Evolutionary conservation across 441 rosid species (phyloP).

Genomic region (Populus tomentosa): DNA sequence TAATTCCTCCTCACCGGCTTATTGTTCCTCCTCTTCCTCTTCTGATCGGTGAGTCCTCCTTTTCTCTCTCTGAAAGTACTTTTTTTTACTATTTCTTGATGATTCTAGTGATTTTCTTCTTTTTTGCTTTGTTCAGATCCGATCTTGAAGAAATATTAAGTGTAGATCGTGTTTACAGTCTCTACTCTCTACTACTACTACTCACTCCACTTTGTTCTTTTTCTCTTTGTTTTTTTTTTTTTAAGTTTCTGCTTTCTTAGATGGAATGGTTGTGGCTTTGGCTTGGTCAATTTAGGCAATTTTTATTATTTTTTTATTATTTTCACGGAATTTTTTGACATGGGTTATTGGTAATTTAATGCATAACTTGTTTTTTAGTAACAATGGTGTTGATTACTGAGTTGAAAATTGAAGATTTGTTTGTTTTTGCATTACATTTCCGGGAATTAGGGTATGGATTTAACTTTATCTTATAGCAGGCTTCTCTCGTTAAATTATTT

Average conservation of each 20-base stretch:
- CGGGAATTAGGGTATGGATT: neutral
- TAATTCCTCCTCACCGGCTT: constrained; percentile 80
- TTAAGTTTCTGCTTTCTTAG: neutral
- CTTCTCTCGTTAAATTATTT: neutral
- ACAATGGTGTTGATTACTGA: neutral
- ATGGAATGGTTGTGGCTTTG: neutral
- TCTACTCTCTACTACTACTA: neutral
- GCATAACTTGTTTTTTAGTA: neutral
- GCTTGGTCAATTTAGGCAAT: neutral
- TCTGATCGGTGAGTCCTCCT: constrained; percentile 71
- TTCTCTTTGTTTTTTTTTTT: neutral
- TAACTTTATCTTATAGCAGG: neutral
- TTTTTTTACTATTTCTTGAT: neutral
- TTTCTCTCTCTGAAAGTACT: constrained; percentile 1
- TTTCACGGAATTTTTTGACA: neutral
- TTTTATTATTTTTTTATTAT: too few species aligned
- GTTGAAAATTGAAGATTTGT: neutral
- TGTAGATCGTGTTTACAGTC: neutral
- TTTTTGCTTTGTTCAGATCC: constrained; percentile 20
- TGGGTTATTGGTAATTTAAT: neutral
- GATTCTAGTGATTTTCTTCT: neutral
- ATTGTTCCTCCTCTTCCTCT: constrained; percentile 41
- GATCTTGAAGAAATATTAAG: constrained; percentile 13
- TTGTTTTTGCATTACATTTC: neutral
- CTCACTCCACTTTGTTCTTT: neutral